These are phyloP conservation scores for Rhodotorula mucilaginosa DNA, from an alignment of 1,284 basidiomycete genomes.

Conservation along the genomic window DNA sequence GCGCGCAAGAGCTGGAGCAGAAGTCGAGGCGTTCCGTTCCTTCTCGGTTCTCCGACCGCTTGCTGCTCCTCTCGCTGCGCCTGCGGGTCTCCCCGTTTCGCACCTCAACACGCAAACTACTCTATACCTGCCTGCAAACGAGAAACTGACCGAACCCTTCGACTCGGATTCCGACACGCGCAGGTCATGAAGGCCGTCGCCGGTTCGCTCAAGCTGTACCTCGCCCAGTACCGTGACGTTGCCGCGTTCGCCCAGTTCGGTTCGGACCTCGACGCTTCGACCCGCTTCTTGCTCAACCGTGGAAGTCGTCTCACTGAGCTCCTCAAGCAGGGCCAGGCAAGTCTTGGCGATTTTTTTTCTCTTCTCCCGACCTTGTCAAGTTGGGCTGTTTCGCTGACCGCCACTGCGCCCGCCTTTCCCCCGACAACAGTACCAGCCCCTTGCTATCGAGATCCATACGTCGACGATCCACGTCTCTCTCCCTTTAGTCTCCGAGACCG, in stretches of 20 bases:
- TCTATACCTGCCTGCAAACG: no score
- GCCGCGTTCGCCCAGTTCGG: slow-evolving; percentile 99
- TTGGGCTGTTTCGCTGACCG: neutral
- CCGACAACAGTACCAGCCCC: slow-evolving; percentile 56
- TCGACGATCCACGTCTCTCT: slow-evolving; percentile 9
- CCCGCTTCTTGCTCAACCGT: slow-evolving; percentile 90
- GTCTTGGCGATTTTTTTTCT: no score
- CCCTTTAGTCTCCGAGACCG: no score
- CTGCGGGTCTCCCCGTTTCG: no score
- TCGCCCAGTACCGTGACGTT: slow-evolving; percentile 99
- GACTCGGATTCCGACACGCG: no score
- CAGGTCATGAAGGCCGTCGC: slow-evolving; percentile 99
- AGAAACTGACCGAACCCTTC: no score
- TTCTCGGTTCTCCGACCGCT: neutral
- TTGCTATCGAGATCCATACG: slow-evolving; percentile 90
- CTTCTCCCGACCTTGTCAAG: neutral
- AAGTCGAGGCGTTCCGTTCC: no score
- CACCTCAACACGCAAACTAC: no score
- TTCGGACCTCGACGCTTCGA: slow-evolving; percentile 98
- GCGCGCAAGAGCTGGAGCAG: no score
- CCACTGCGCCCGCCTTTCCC: neutral
- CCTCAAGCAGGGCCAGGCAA: slow-evolving; percentile 93
- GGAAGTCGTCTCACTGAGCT: slow-evolving; percentile 98
- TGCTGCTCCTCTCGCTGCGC: neutral
- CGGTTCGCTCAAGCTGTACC: slow-evolving; percentile 98